Conservation (phyloP, 176 grass and related monocot species). For the Aegilops tauschii region DNA sequence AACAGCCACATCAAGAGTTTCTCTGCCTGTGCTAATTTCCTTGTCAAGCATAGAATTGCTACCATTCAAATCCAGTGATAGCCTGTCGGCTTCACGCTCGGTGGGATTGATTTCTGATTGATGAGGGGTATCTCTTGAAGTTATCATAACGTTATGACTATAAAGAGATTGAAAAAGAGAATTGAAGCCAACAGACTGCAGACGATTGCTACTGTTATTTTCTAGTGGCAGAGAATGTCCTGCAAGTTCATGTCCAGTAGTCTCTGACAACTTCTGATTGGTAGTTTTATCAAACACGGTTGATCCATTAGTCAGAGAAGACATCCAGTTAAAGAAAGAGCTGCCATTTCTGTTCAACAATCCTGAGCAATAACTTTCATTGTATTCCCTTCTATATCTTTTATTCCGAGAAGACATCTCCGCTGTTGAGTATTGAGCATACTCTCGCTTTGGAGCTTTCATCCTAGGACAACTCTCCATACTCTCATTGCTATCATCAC, state of each 20-base stretch:
- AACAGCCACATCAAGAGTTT: constrained; percentile 22
- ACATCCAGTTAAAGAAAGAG: constrained; percentile 96
- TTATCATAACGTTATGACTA: constrained; percentile 46
- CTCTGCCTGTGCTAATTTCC: constrained; percentile 17
- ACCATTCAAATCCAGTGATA: constrained; percentile 20
- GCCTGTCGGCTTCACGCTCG: constrained; percentile 12
- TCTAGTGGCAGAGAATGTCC: constrained; percentile 31
- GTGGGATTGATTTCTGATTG: constrained; percentile 46
- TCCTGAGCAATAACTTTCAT: constrained; percentile 46
- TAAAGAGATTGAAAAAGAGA: constrained; percentile 79
- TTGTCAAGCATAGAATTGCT: not conserved
- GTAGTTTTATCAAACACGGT: constrained; percentile 24
- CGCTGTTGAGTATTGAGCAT: constrained; percentile 23
- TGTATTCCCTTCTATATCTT: constrained; percentile 52
- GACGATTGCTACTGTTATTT: constrained; percentile 22
- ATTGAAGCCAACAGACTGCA: constrained; percentile 52
- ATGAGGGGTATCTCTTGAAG: constrained; percentile 32
- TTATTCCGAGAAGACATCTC: constrained; percentile 45
- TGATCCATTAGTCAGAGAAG: constrained; percentile 63
- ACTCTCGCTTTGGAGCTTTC: constrained; percentile 57
- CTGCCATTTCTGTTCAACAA: constrained; percentile 47
- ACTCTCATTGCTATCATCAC: constrained; percentile 79
- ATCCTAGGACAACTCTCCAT: constrained; percentile 63
- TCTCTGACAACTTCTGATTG: constrained; percentile 44
- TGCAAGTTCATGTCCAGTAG: constrained; percentile 36